Evolutionary conservation across 441 rosid genomes (phyloP).

Genomic region (Cnidoscolus chayamansa): DNA sequence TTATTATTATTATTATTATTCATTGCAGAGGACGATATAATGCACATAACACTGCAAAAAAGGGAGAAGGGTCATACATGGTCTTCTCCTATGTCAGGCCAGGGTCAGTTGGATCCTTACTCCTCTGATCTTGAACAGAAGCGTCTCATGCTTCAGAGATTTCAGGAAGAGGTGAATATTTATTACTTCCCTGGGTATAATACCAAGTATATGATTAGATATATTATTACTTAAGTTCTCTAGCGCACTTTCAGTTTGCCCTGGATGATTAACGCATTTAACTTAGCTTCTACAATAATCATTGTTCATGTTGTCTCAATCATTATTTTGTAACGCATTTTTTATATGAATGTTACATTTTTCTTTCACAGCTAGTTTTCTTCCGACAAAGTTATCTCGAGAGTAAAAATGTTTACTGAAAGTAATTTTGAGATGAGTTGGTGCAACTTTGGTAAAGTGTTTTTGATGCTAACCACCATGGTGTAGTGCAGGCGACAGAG

Average conservation of each 20-base stretch:
- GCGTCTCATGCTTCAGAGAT: conserved; percentile 85
- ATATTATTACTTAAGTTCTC: background rate
- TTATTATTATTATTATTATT: conserved; percentile 15
- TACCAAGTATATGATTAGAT: background rate
- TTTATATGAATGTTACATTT: background rate
- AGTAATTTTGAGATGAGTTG: background rate
- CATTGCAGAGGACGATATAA: conserved; percentile 65
- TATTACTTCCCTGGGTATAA: background rate
- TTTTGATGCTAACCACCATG: background rate
- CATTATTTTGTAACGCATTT: background rate
- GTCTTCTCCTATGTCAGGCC: conserved; percentile 81
- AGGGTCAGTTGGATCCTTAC: conserved; percentile 82
- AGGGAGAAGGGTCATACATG: conserved; percentile 93
- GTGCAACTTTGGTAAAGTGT: background rate
- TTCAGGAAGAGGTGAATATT: conserved; percentile 66
- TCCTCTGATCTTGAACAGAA: conserved; percentile 69
- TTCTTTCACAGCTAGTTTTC: background rate
- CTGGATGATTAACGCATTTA: background rate
- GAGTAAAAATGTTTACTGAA: background rate
- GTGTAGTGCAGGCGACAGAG: background rate
- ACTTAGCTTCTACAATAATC: background rate
- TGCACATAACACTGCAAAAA: conserved; percentile 88
- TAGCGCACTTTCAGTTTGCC: background rate
- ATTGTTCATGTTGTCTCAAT: background rate
- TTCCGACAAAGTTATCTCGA: background rate